These are phyloP conservation scores for Nymphaea thermarum DNA, from an alignment of 164 flowering plant species.

Conservation along the genomic window DNA sequence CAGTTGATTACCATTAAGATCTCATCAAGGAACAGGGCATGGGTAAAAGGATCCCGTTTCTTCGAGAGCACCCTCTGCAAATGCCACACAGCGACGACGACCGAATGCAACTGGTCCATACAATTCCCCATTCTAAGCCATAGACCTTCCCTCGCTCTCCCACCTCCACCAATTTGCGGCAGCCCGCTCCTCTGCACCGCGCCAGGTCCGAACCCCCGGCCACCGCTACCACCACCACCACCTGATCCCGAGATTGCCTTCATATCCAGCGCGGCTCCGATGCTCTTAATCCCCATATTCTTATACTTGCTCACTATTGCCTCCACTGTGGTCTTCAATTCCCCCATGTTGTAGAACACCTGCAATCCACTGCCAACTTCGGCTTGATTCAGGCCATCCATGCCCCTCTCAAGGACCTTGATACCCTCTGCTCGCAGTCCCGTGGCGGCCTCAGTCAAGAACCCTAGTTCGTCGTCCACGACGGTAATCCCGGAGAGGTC, in stretches of 20 bases:
- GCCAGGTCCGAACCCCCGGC: constrained; percentile 39
- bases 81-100: constrained; percentile 87
- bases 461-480: constrained; percentile 52
- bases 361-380: constrained; percentile 95
- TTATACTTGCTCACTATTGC: constrained; percentile 61
- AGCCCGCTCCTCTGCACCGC: constrained; percentile 81
- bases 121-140: constrained; percentile 79
- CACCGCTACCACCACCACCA: constrained; percentile 23
- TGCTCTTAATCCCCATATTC: constrained; percentile 56
- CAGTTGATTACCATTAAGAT: constrained; percentile 54
- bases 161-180: constrained; percentile 89
- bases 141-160: constrained; percentile 73
- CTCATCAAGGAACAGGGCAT: constrained; percentile 81
- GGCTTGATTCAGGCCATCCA: constrained; percentile 89
- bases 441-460: constrained; percentile 52
- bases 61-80: constrained; percentile 96
- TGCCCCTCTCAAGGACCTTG: constrained; percentile 74
- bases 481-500: constrained; percentile 50
- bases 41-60: constrained; percentile 94
- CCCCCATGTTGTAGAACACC: constrained; percentile 89
- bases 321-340: constrained; percentile 63
- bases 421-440: constrained; percentile 55
- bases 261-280: constrained; percentile 75
- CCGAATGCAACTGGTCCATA: constrained; percentile 83
- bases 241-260: constrained; percentile 55